Percentiles rank a stretch among this genome's conserved stretches.
Evolutionary conservation across 768 basidiomycete genomes (phyloP).

Genomic region (Phanerodontia chrysosporium): DNA sequence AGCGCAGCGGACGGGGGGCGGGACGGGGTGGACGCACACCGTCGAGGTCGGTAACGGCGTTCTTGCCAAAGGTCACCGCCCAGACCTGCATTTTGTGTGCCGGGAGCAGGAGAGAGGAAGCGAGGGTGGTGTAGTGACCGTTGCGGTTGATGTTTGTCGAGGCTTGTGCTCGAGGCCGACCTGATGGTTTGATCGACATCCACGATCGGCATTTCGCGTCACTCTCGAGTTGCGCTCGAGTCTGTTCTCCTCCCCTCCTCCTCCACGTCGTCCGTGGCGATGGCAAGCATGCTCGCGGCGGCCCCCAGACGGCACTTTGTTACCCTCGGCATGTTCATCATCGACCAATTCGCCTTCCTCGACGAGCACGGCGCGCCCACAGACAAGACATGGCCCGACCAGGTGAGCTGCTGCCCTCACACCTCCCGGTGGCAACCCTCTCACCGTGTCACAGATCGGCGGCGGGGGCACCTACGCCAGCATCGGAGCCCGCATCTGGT

Average conservation of each 20-base stretch:
- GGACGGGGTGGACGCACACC: conserved; percentile 26
- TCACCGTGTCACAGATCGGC: conserved; percentile 56
- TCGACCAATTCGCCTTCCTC: conserved; percentile 71
- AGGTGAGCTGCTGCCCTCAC: conserved; percentile 35
- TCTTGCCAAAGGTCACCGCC: conserved; percentile 34
- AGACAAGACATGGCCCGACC: conserved; percentile 39
- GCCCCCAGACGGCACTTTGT: conserved; percentile 39
- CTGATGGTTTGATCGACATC: neutral
- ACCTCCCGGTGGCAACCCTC: neutral
- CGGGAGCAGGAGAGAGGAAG: neutral
- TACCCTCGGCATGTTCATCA: conserved; percentile 87
- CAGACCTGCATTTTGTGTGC: conserved; percentile 36
- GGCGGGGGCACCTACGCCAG: conserved; percentile 84
- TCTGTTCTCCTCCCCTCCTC: neutral
- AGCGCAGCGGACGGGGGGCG: neutral
- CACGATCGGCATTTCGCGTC: neutral
- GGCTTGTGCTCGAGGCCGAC: neutral
- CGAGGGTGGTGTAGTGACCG: neutral
- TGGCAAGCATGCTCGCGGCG: conserved; percentile 9
- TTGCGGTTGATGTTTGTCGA: neutral
- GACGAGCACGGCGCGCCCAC: conserved; percentile 54
- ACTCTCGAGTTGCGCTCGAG: neutral
- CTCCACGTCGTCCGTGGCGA: neutral
- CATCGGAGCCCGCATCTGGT: conserved; percentile 84
- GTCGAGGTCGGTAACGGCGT: conserved; percentile 26